Conservation (phyloP, 371 early-diverging fungal genomes). For the Dinochytrium kinnereticum region DNA sequence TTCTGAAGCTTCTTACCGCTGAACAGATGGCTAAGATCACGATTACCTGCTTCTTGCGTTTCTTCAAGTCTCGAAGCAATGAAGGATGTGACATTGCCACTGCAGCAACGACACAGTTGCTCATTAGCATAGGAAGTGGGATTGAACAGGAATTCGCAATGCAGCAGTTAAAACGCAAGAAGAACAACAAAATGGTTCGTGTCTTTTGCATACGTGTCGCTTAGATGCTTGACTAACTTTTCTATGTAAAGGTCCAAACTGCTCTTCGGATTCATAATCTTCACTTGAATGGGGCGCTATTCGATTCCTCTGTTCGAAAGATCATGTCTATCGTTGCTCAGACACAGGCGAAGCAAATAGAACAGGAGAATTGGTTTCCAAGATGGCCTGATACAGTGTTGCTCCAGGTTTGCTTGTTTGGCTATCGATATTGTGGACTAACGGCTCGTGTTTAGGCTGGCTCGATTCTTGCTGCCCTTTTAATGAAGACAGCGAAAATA, state of each 20-base stretch:
- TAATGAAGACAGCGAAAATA: conserved; percentile 78
- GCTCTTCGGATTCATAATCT: conserved; percentile 51
- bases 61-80: conserved; percentile 39
- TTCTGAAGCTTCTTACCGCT: conserved; percentile 72
- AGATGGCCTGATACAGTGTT: conserved; percentile 53
- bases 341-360: conserved; percentile 43
- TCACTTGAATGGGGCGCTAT: conserved; percentile 56
- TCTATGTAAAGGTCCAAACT: conserved; percentile 19
- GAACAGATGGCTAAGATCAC: conserved; percentile 85
- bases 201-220: too few relatives aligned
- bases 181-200: conserved; percentile 58
- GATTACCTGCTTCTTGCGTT: conserved; percentile 78
- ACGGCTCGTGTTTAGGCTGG: too few relatives aligned
- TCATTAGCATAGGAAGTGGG: conserved; percentile 74
- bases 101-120: conserved; percentile 45
- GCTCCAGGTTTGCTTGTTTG: too few relatives aligned
- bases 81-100: conserved; percentile 35
- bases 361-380: conserved; percentile 54
- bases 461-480: conserved; percentile 64
- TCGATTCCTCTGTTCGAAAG: conserved; percentile 78
- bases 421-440: too few relatives aligned
- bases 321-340: conserved; percentile 63
- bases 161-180: conserved; percentile 70
- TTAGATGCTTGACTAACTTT: conserved; percentile 3
- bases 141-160: conserved; percentile 87